phyloP scores from a whole-genome alignment of 75 land plant species.

The Cupressus sempervirens region DNA sequence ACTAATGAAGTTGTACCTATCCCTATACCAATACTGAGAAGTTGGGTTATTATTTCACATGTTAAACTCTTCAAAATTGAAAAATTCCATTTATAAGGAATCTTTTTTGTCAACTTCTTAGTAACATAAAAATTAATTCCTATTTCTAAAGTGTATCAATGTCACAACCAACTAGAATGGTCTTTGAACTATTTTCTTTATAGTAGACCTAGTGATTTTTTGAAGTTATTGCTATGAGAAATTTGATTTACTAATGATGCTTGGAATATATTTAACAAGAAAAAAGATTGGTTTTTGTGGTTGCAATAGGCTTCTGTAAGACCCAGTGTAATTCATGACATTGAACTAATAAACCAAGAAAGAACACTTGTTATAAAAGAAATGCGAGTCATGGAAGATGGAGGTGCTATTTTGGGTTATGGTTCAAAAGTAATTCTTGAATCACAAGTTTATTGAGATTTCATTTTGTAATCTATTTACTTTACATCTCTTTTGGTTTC shows the following conservation, averaged over 20 bases:
- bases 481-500: background rate
- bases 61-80: background rate
- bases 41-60: background rate
- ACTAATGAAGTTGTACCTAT: no score
- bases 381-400: slow-evolving; percentile 97
- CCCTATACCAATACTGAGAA: no score
- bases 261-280: slow-evolving; percentile 32
- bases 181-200: background rate
- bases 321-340: slow-evolving; percentile 42
- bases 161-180: background rate
- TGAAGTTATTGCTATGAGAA: background rate
- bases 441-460: slow-evolving; percentile 58
- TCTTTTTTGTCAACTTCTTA: no score
- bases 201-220: background rate
- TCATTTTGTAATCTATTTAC: background rate
- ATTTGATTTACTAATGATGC: background rate
- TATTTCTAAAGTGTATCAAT: background rate
- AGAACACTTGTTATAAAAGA: slow-evolving; percentile 68
- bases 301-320: slow-evolving; percentile 63
- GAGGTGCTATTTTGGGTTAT: slow-evolving; percentile 87
- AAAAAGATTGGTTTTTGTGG: slow-evolving; percentile 66
- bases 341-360: slow-evolving; percentile 61
- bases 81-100: background rate
- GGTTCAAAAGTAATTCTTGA: slow-evolving; percentile 94
- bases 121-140: no score